Evolutionary conservation across 108 stramenopile genomes (phyloP).

Genomic region (Bacterosira constricta): DNA sequence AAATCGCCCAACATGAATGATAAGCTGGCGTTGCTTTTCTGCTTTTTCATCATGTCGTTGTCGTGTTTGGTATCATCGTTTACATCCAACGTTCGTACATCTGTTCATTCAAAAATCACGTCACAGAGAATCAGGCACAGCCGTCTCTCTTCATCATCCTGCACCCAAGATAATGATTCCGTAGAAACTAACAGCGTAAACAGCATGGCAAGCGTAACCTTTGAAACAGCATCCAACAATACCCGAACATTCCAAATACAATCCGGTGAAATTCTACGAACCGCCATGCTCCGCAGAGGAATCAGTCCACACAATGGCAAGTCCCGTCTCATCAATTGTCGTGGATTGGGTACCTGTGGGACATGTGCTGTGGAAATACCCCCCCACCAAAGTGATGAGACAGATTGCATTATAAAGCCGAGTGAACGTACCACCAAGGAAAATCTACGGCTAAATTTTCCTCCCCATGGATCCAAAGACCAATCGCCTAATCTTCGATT

Average conservation of each 20-base stretch:
- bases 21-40: too few species aligned
- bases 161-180: too few species aligned
- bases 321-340: slow-evolving; percentile 66
- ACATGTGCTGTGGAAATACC: slow-evolving; percentile 71
- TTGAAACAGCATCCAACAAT: slow-evolving; percentile 30
- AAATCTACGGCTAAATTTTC: slow-evolving; percentile 54
- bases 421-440: slow-evolving; percentile 46
- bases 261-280: slow-evolving; percentile 61
- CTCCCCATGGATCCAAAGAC: slow-evolving; percentile 53
- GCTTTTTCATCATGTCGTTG: too few species aligned
- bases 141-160: too few species aligned
- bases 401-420: slow-evolving; percentile 33
- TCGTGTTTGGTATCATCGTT: too few species aligned
- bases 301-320: slow-evolving; percentile 64
- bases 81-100: too few species aligned
- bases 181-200: too few species aligned
- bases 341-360: slow-evolving; percentile 73
- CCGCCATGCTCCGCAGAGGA: slow-evolving; percentile 48
- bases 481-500: slow-evolving; percentile 45
- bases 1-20: too few species aligned
- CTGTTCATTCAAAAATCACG: too few species aligned
- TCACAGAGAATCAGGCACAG: too few species aligned
- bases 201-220: too few species aligned
- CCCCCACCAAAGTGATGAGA: neutral
- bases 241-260: slow-evolving; percentile 30